Conservation (phyloP, 164 flowering plant genomes). For the Tinospora cordifolia region DNA sequence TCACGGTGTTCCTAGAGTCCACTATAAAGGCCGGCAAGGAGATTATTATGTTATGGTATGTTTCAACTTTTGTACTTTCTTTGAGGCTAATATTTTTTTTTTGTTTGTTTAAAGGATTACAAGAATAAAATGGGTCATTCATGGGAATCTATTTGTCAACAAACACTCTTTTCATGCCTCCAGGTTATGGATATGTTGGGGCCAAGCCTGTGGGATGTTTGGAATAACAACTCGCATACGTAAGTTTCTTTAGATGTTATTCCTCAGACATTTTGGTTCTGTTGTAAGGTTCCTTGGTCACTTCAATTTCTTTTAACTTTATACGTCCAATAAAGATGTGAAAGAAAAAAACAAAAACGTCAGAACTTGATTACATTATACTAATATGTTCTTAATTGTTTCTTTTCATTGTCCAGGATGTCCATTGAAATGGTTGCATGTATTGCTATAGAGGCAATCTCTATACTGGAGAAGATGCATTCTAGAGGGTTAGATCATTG, state of each 20-base stretch:
- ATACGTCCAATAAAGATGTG: not conserved
- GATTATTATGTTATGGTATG: slow-evolving; percentile 80
- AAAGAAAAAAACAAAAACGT: too few species aligned
- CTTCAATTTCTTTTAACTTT: not conserved
- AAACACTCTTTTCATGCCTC: not conserved
- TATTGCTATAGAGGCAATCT: slow-evolving; percentile 77
- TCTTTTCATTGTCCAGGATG: slow-evolving; percentile 31
- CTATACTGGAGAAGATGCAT: slow-evolving; percentile 84
- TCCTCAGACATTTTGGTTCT: not conserved
- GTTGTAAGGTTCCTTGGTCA: not conserved
- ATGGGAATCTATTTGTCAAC: not conserved
- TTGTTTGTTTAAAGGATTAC: not conserved
- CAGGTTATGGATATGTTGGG: slow-evolving; percentile 99
- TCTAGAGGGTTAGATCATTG: slow-evolving; percentile 49
- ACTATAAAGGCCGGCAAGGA: slow-evolving; percentile 76
- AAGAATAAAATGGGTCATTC: not conserved
- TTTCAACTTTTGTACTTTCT: not conserved
- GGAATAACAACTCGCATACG: slow-evolving; percentile 77
- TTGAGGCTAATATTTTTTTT: not conserved
- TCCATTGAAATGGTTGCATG: slow-evolving; percentile 54
- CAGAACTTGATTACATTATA: not conserved
- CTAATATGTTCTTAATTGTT: not conserved
- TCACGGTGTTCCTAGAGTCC: slow-evolving; percentile 81
- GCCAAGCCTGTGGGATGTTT: slow-evolving; percentile 96
- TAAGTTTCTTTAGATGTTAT: slow-evolving; percentile 23